Conservation (phyloP, 2,329 filamentous ascomycete genomes). For the Neonectria faginata region DNA sequence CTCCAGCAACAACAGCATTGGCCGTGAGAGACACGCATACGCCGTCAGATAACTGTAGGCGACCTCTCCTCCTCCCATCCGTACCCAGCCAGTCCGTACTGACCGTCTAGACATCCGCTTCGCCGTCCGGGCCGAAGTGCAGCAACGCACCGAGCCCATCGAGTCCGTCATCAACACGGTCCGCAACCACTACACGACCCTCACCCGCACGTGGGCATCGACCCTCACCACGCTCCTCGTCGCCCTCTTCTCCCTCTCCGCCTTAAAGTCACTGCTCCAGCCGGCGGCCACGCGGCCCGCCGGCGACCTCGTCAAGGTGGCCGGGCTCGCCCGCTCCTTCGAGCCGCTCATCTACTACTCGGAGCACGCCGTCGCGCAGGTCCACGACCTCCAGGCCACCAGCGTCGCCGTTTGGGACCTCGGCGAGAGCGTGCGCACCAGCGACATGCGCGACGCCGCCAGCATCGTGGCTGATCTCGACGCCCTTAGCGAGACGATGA, state of each 20-base stretch:
- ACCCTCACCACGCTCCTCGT: slow-evolving; percentile 71
- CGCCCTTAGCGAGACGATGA: slow-evolving; percentile 85
- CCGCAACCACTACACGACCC: slow-evolving; percentile 66
- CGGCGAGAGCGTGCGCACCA: slow-evolving; percentile 86
- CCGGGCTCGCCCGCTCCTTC: slow-evolving; percentile 88
- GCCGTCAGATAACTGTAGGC: slow-evolving; percentile 64
- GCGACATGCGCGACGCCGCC: slow-evolving; percentile 90
- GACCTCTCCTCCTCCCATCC: neutral
- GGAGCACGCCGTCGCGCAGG: slow-evolving; percentile 86
- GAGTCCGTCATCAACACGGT: slow-evolving; percentile 77
- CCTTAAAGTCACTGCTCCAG: slow-evolving; percentile 74
- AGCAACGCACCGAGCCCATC: slow-evolving; percentile 87
- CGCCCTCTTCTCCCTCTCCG: slow-evolving; percentile 72
- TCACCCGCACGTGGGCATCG: slow-evolving; percentile 78
- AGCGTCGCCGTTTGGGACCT: slow-evolving; percentile 95
- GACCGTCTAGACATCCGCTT: slow-evolving; percentile 80
- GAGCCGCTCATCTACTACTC: slow-evolving; percentile 96
- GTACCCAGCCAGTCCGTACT: neutral
- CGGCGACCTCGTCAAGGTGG: slow-evolving; percentile 86
- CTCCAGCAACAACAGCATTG: slow-evolving; percentile 27
- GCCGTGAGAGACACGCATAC: slow-evolving; percentile 38
- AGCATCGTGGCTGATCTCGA: slow-evolving; percentile 89
- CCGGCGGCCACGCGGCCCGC: slow-evolving; percentile 65
- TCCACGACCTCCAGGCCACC: slow-evolving; percentile 89
- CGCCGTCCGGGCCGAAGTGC: slow-evolving; percentile 86